Evolutionary conservation across 257 asterid genomes (phyloP), one percentile per base, ranked within the genome.

Genomic region (Solanum piurae): DNA sequence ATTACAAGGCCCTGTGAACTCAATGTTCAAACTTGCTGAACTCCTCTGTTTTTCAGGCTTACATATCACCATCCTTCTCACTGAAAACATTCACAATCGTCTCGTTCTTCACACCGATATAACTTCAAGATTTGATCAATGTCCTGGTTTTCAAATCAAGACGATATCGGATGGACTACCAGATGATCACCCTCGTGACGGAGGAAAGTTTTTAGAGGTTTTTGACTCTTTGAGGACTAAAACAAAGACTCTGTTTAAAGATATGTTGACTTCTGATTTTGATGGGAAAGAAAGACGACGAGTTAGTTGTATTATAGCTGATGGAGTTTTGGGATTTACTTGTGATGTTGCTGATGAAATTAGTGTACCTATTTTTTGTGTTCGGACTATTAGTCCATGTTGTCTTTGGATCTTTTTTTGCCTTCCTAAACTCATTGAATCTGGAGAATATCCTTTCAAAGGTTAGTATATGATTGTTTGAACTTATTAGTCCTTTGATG

Each of bases 1-100:
- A 0, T 62, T 90, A 25, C 98, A 94, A 66, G 98, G 98, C 58
- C 98, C 93, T 40, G 87, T 93, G 6, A 94, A 94, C 90, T 91
- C 94, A 83, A 94, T 92, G 95, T 89, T 95, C 34, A 94, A 95
- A 86, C 92, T 94, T 2, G 96, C 97, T 21, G 94, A 94, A 75
- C 92, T 95, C 40, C 93, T 95, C 69, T 91, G 92, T 74, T 80
- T 93, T 18, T 85, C 94, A 10, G 87, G 89, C 23, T 31, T 93
- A 89, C 91, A 94, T 87, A 91, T 94, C 89, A 94, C 98, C 83
- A 73, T 95, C 49, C 87, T 95, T 31, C 87, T 92, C 73, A 89
- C 97, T 83, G 91, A 90, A 5, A 64, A 90, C 93, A 89, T 85
- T 88, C 92, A 93, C 86, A 66, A 46, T 88, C 95, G 98, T 13